A percentile compares a stretch with the other conserved stretches of the same genome.
phyloP scores from a whole-genome alignment of 2,329 filamentous ascomycete genomes.

The Hypoxylon sp. region DNA sequence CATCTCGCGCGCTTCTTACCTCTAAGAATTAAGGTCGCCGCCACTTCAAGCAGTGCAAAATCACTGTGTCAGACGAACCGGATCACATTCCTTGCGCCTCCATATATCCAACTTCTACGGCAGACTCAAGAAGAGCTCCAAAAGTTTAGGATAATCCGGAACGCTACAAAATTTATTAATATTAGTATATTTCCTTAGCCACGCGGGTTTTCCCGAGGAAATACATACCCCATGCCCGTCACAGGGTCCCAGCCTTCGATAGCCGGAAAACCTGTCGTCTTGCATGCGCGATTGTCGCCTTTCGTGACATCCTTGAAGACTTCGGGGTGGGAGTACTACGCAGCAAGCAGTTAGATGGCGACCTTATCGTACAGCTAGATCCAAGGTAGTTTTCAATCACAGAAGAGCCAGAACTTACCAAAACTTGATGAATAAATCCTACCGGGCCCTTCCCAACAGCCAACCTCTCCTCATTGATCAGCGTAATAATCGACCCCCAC shows the following conservation, averaged over 20 bases:
- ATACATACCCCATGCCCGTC: constrained; percentile 54
- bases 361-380: background rate
- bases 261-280: constrained; percentile 60
- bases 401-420: constrained; percentile 48
- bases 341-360: constrained; percentile 1
- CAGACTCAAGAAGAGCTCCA: constrained; percentile 54
- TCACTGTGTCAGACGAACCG: too few relatives aligned
- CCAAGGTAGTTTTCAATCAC: too few relatives aligned
- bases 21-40: too few relatives aligned
- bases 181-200: constrained; percentile 25
- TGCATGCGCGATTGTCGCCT: constrained; percentile 58
- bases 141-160: constrained; percentile 55
- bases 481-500: constrained; percentile 63
- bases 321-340: constrained; percentile 60
- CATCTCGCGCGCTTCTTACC: too few relatives aligned
- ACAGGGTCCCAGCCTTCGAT: constrained; percentile 61
- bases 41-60: too few relatives aligned
- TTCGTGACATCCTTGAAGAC: constrained; percentile 59
- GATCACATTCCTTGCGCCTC: too few relatives aligned
- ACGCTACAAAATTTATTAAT: constrained; percentile 45
- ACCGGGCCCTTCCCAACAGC: constrained; percentile 62
- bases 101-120: constrained; percentile 39
- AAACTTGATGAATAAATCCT: constrained; percentile 66
- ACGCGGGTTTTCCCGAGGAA: background rate
- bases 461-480: constrained; percentile 66